Evolutionary conservation across 768 basidiomycete genomes (phyloP), one percentile per base, ranked within the genome.

Genomic region (Serendipita indica): DNA sequence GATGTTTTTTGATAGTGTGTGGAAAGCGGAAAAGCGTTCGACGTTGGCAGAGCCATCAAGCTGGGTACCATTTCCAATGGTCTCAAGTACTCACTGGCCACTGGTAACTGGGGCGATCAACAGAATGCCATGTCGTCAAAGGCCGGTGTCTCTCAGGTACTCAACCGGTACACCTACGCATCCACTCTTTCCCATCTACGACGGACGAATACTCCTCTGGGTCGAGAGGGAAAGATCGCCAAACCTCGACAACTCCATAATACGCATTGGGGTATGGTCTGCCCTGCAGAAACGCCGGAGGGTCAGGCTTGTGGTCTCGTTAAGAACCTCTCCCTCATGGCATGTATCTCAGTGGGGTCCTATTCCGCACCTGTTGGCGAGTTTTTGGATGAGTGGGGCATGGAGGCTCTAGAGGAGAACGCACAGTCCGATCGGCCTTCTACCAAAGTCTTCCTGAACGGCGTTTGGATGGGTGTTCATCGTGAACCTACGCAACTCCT

Each of bases 191-290:
- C 96, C 2, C 96, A 99, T 76, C 72, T 99, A 65, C 94, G 96
- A 67, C 89, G 96, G 28, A 93, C 90, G 68, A 99, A 99, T 69
- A 98, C 96, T 0, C 96, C 96, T 1, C 81, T 99, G 52, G 96
- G 96, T 58, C 86, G 96, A 60, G 96, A 98, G 70, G 93, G 93
- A 59, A 99, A 99, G 73, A 98, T 98, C 61, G 96, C 96, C 45
- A 98, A 98, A 69, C 96, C 96, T 59, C 96, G 96, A 65, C 96
- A 99, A 66, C 75, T 99, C 58, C 96, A 99, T 71, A 99, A 99
- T 67, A 97, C 96, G 0, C 96, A 99, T 66, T 99, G 96, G 96
- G 96, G 96, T 34, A 98, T 99, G 96, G 96, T 99, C 18, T 99
- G 96, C 68, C 96, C 96, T 39, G 96, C 96, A 35, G 96, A 99